phyloP scores from a whole-genome alignment of 495 filamentous ascomycete species.

The Neurospora africana region DNA sequence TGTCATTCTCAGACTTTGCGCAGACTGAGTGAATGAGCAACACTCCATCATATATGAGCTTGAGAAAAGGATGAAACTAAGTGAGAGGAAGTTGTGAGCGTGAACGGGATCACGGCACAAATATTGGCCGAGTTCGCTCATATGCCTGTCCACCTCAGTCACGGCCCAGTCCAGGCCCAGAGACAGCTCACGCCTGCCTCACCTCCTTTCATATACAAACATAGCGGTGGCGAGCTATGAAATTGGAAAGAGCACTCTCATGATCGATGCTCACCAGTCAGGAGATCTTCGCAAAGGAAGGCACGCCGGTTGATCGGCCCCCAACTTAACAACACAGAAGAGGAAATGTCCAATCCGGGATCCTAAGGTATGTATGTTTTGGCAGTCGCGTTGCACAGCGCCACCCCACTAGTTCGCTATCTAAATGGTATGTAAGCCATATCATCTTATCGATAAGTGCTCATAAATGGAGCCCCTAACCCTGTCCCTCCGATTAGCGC shows the following conservation, averaged over 20 bases:
- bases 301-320: neutral
- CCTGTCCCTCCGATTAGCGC: neutral
- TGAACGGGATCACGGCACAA: neutral
- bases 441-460: neutral
- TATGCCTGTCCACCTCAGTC: neutral
- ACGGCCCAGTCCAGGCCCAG: neutral
- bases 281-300: neutral
- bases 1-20: no score
- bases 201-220: neutral
- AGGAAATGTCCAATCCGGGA: neutral
- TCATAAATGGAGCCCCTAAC: neutral
- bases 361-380: neutral
- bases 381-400: neutral
- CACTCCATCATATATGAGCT: neutral
- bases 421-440: neutral
- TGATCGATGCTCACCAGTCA: neutral
- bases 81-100: neutral
- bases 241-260: neutral
- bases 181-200: neutral
- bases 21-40: neutral
- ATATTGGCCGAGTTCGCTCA: neutral
- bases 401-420: neutral
- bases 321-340: neutral
- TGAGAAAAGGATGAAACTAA: neutral
- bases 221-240: neutral